Base-by-base conservation (phyloP, 306 rosid species). In the Styphnolobium japonicum region DNA sequence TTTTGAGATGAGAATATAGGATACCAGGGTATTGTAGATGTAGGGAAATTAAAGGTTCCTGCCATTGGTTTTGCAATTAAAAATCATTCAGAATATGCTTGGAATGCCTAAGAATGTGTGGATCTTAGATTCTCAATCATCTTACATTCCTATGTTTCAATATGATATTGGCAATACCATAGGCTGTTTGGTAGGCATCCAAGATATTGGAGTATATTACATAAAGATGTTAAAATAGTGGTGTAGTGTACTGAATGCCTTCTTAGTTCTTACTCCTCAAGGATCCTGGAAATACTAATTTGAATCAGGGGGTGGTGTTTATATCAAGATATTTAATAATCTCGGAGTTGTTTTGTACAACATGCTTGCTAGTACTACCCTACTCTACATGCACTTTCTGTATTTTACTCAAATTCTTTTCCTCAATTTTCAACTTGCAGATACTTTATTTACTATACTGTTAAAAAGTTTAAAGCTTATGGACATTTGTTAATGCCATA, bases 321-420 rank as follows among this genome's bases (percentile, higher is more conserved):
- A 46, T 74, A 34, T 46, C 48, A 18, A 37, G 72, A 66, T 67
- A 51, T 51, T 69, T 15, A 37, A 51, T 16, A 60, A 55, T 66
- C 15, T 65, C 34, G 5, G 14, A 57, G 55, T 71, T 77, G 37
- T 71, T 71, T 76, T 64, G 72, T 80, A 42, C 61, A 19, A 45
- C 56, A 16, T 80, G 69, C 49, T 80, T 71, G 14, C 22, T 37
- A 22, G 76, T 19, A 18, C 63, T 46, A 19, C 23, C 16, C 71
- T 53, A 34, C n/a, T 37, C 34, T 63, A n/a, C 52, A 64, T 33
- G n/a, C 23, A n/a, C 60, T 2, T 51, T 49, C 34, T 60, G 60
- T 25, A 63, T 31, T 71, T 53, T 42, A 15, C 46, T 63, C 42
- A 36, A 53, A 77, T 33, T 42, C 31, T 53, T 25, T 69, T 27